Evolutionary conservation across 768 basidiomycete species (phyloP), one percentile per base, ranked within the genome.

Genomic region (Clitopilus hobsonii): DNA sequence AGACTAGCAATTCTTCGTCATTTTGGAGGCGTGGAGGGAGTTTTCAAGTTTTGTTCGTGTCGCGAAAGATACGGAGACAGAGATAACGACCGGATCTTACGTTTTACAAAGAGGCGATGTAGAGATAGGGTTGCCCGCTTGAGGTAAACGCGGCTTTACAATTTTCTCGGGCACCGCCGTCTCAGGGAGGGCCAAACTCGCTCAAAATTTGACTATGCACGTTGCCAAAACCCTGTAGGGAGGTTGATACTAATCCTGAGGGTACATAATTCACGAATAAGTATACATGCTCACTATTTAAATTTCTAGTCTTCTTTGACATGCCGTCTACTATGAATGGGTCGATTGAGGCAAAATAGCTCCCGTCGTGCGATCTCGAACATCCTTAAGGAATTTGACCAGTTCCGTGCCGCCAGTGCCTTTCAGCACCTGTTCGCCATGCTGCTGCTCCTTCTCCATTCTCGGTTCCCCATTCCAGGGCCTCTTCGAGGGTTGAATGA

Each of bases 401-500:
- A 95, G 65, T 38, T 87, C 81, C 0, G 91, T 92, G 1, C 92
- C 92, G 1, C 92, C 92, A 0, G 92, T 94, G 0, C 92, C 92
- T 58, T 80, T 84, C 57, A 86, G 52, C 2, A 69, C 61, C 24
- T 59, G 55, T 38, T 50, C 72, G 56, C 54, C 60, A n/a, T 55
- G 54, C 20, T 36, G 55, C 54, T 59, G 55, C 10, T 28, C 48
- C 52, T 54, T 56, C n/a, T 54, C 58, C 22, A 55, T 57, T 25
- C 25, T 67, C 50, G 57, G 65, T 55, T 53, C 67, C 59, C 20
- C 66, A 47, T 61, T 57, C 58, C 62, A 60, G 20, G 67, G 71
- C 51, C 70, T 64, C 59, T 75, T 69, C 7, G 91, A 86, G 29
- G 90, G 92, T 22, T 79, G 81, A 27, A 94, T 75, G 59, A 95